Base-by-base conservation (phyloP, 768 basidiomycete genomes). In the Pilatotrama ljubarskyi region DNA sequence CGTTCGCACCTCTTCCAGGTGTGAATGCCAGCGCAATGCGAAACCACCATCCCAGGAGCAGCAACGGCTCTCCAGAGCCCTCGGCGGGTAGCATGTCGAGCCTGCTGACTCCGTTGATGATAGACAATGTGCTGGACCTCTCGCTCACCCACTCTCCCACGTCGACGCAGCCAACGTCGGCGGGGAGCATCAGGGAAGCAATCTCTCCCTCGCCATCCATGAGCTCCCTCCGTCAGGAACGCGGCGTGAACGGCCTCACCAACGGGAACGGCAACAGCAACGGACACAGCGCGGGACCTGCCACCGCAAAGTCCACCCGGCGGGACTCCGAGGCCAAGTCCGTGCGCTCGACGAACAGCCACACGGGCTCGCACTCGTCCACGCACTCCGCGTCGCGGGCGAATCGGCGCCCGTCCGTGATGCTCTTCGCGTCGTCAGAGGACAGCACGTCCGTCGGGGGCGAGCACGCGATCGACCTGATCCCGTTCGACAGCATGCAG, bases 1-100 rank as follows among this genome's bases (percentile, higher is more conserved):
- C 86, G n/a, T 67, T 83, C 29, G 84, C 78, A 54, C 82, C 86
- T 24, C 73, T 66, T 62, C 77, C 58, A 22, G 59, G 22, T 17
- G 58, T 51, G 13, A 44, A 46, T n/a, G 25, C 15, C 58, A 24
- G 35, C 22, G 24, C 50, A 22, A 25, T 37, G 11, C 44, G 42
- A 14, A 18, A 13, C 18, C 51, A 26, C 51, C 55, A 40, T 20
- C 3, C 55, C 17, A 41, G 20, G 26, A 50, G 52, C 38, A 42
- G 29, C 26, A 35, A 50, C 44, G 40, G 26, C 22, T 24, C 59
- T 5, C 20, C 51, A 4, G 22, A 47, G 11, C 13, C 24, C 14
- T 37, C 48, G 15, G 36, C 49, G 10, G 42, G 20, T 11, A 58
- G 49, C 18, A 35, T 41, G 35, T 58, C 41, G 14, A 58, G 48